These are phyloP conservation scores for Dendryphion nanum DNA, from an alignment of 2,329 filamentous ascomycete genomes.

Conservation along the genomic window DNA sequence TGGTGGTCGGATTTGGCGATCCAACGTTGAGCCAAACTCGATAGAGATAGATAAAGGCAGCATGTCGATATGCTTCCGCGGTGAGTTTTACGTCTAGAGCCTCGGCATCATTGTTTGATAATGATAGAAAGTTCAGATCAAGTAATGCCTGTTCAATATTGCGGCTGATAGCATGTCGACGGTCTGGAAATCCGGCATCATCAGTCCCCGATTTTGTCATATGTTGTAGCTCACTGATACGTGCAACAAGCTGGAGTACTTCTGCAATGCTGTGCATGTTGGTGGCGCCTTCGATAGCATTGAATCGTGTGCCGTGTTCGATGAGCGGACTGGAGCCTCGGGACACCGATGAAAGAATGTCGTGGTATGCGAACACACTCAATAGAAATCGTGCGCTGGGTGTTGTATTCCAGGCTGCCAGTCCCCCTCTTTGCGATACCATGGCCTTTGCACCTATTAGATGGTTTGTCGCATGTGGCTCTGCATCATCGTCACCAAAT, in stretches of 20 bases:
- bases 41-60: conserved; percentile 35
- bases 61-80: conserved; percentile 29
- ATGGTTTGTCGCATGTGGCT: conserved; percentile 26
- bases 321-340: conserved; percentile 22
- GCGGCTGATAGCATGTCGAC: conserved; percentile 8
- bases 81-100: conserved; percentile 18
- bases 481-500: conserved; percentile 23
- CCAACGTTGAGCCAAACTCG: conserved; percentile 31
- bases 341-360: conserved; percentile 31
- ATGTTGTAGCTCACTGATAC: conserved; percentile 19
- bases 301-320: conserved; percentile 18
- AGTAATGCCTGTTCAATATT: conserved; percentile 17
- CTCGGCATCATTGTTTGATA: not conserved
- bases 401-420: conserved; percentile 10
- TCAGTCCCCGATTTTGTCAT: conserved; percentile 9
- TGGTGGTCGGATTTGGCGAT: conserved; percentile 27
- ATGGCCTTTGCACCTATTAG: conserved; percentile 31
- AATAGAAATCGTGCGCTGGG: conserved; percentile 26
- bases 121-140: conserved; percentile 13
- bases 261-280: conserved; percentile 24
- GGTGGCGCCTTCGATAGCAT: conserved; percentile 21
- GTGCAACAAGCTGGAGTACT: conserved; percentile 24
- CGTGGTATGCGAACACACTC: conserved; percentile 32
- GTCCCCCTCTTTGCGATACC: conserved; percentile 14
- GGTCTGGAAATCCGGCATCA: not conserved